Conservation (phyloP, 768 basidiomycete species). For the Russula olivacea region DNA sequence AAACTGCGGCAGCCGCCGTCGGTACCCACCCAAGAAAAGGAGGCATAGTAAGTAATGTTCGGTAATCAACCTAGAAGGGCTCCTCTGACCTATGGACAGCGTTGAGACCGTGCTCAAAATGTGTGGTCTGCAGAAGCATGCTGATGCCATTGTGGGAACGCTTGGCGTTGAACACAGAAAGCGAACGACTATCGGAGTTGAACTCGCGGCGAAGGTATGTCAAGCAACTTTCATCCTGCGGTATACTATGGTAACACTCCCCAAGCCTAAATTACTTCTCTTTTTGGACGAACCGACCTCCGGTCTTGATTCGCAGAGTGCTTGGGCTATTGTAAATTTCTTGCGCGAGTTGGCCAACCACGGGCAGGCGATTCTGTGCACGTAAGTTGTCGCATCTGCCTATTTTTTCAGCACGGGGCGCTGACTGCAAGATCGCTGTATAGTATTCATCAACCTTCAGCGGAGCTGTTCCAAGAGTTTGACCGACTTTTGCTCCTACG, state of each 20-base stretch:
- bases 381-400: conserved; percentile 38
- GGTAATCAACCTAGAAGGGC: background rate
- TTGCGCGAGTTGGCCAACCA: conserved; percentile 68
- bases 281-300: conserved; percentile 88
- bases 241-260: background rate
- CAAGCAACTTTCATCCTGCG: too few species aligned
- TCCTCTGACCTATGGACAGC: conserved; percentile 27
- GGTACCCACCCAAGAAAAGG: conserved; percentile 63
- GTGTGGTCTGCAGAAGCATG: conserved; percentile 56
- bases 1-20: conserved; percentile 66
- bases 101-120: conserved; percentile 55
- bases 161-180: conserved; percentile 70
- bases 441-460: conserved; percentile 61
- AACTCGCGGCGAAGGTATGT: conserved; percentile 67
- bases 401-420: background rate
- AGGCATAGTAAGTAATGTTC: conserved; percentile 56
- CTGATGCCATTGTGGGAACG: conserved; percentile 62
- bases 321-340: conserved; percentile 77
- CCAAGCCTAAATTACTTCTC: conserved; percentile 65
- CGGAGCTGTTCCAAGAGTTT: conserved; percentile 78
- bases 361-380: conserved; percentile 90
- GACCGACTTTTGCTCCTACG: conserved; percentile 72
- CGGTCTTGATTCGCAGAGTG: conserved; percentile 81
- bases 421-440: background rate
- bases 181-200: conserved; percentile 81